These are phyloP conservation scores for Thielaviopsis punctulata DNA, from an alignment of 2,329 filamentous ascomycete genomes.

Conservation along the genomic window DNA sequence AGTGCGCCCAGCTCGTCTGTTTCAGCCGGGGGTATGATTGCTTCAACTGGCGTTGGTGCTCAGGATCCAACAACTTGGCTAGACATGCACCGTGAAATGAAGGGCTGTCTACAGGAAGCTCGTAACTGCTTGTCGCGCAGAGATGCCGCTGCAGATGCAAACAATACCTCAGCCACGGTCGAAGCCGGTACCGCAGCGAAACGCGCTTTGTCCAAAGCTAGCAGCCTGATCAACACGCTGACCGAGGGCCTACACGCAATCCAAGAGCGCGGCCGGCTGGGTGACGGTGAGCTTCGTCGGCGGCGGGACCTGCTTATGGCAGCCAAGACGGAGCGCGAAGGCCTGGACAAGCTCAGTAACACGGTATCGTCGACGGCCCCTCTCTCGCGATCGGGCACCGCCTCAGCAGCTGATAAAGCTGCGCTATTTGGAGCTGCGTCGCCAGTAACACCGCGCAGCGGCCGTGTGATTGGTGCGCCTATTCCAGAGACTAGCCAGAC, in stretches of 20 bases:
- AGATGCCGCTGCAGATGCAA: slow-evolving; percentile 32
- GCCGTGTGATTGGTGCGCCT: slow-evolving; percentile 54
- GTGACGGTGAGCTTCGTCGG: slow-evolving; percentile 58
- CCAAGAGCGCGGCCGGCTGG: slow-evolving; percentile 37
- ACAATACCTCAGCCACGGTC: slow-evolving; percentile 26
- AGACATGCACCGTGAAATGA: slow-evolving; percentile 58
- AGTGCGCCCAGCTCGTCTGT: slow-evolving; percentile 31
- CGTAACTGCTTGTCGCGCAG: slow-evolving; percentile 47
- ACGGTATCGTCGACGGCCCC: slow-evolving; percentile 26
- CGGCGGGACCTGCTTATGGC: slow-evolving; percentile 52
- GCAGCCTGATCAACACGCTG: slow-evolving; percentile 43
- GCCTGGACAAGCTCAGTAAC: slow-evolving; percentile 54
- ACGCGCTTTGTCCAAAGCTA: slow-evolving; percentile 51
- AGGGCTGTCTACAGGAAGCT: slow-evolving; percentile 50
- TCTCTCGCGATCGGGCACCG: slow-evolving; percentile 22
- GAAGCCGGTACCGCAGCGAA: slow-evolving; percentile 62
- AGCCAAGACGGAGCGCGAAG: slow-evolving; percentile 57
- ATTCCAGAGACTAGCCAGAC: slow-evolving; percentile 61
- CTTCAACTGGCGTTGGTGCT: slow-evolving; percentile 24
- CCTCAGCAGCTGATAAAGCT: slow-evolving; percentile 31
- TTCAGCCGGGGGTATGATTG: slow-evolving; percentile 28
- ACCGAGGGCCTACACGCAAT: slow-evolving; percentile 46
- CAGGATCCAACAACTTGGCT: slow-evolving; percentile 55
- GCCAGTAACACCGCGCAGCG: slow-evolving; percentile 18
- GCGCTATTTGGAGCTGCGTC: slow-evolving; percentile 27